Conservation (phyloP, 108 stramenopile genomes). For the Cyclotella choctawhatcheeana region DNA sequence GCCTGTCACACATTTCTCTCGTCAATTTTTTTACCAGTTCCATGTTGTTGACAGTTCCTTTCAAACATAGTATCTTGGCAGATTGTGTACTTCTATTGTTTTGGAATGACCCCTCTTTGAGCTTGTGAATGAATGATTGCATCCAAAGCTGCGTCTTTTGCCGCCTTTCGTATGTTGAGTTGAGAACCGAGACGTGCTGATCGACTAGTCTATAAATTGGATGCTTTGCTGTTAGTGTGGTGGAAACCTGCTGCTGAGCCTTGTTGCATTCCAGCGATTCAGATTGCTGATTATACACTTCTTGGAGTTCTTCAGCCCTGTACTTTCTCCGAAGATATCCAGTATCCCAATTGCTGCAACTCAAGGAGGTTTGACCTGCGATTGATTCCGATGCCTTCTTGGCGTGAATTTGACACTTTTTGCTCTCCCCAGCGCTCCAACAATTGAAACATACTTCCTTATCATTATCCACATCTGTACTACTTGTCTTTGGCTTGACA, state of each 20-base stretch:
- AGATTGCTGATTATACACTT: slow-evolving; percentile 53
- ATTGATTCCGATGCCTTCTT: not conserved
- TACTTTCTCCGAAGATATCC: slow-evolving; percentile 66
- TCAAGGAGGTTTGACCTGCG: slow-evolving; percentile 25
- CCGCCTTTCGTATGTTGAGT: slow-evolving; percentile 47
- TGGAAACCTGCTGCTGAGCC: slow-evolving; percentile 51
- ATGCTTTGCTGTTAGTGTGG: slow-evolving; percentile 60
- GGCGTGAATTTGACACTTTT: slow-evolving; percentile 51
- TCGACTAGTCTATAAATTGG: slow-evolving; percentile 62
- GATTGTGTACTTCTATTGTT: slow-evolving; percentile 8
- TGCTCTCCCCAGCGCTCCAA: slow-evolving; percentile 72
- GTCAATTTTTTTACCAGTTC: slow-evolving; percentile 28
- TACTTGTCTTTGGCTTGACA: slow-evolving; percentile 1
- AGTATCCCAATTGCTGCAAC: slow-evolving; percentile 79
- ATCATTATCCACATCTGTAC: not conserved
- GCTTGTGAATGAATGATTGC: slow-evolving; percentile 48
- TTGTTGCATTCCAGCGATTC: slow-evolving; percentile 54
- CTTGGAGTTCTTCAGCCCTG: slow-evolving; percentile 78
- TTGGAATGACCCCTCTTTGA: slow-evolving; percentile 33
- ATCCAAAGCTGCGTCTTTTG: slow-evolving; percentile 55
- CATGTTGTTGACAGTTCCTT: slow-evolving; percentile 49
- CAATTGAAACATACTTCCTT: slow-evolving; percentile 76
- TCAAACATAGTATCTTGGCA: slow-evolving; percentile 48
- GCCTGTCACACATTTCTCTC: not conserved
- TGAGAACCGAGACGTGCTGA: slow-evolving; percentile 53